Evolutionary conservation across 306 rosid species (phyloP).

Genomic region (Ziziphus jujuba): DNA sequence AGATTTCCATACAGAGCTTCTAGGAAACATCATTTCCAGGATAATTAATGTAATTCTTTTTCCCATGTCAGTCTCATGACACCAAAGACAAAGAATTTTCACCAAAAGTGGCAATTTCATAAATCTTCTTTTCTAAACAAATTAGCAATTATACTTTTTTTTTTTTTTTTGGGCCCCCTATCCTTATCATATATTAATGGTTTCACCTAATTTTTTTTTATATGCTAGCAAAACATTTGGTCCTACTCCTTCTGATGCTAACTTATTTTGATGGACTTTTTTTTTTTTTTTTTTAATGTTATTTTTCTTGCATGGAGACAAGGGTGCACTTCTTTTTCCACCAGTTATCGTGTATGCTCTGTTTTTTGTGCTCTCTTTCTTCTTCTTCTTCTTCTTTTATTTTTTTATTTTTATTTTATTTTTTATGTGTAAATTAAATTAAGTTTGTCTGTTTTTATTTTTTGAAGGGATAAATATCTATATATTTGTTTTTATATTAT

Average conservation of each 20-base stretch:
- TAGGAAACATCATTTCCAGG: conserved; percentile 34
- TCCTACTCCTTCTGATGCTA: neutral
- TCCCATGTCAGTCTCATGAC: neutral
- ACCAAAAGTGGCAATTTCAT: neutral
- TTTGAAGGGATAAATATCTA: too few relatives aligned
- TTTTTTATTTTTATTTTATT: too few relatives aligned
- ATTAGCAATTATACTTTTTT: neutral
- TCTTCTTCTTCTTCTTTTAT: too few relatives aligned
- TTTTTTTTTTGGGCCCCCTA: too few relatives aligned
- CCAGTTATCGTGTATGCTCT: too few relatives aligned
- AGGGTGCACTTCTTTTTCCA: too few relatives aligned
- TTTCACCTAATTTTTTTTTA: neutral
- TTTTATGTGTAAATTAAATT: too few relatives aligned
- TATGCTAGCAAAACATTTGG: neutral
- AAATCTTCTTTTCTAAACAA: neutral
- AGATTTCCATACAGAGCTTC: conserved; percentile 44
- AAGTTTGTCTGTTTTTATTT: too few relatives aligned
- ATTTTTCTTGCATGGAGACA: neutral
- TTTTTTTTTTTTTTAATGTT: too few relatives aligned
- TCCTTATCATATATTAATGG: too few relatives aligned
- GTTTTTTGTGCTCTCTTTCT: too few relatives aligned
- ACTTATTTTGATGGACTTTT: neutral
- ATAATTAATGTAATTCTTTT: conserved; percentile 6
- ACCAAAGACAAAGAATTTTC: conserved; percentile 20
- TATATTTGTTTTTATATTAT: too few relatives aligned